Conservation (phyloP, 495 filamentous ascomycete species). For the Corynascus novoguineensis region DNA sequence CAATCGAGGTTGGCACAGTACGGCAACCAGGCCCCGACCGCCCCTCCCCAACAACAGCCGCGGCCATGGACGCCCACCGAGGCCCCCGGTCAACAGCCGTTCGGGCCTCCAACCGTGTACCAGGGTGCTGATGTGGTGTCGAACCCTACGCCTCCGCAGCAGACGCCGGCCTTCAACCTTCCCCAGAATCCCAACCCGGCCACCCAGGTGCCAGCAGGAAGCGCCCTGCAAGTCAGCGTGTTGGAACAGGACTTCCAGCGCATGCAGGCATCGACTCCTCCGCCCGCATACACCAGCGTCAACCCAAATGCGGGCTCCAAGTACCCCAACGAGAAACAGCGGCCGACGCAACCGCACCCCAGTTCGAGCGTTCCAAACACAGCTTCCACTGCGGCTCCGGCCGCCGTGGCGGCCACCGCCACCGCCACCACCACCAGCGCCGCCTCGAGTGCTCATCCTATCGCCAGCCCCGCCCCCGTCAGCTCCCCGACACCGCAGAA, state of each 20-base stretch:
- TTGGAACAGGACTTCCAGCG: conserved; percentile 84
- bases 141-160: conserved; percentile 31
- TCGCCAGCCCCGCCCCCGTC: conserved; percentile 1
- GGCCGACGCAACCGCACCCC: conserved; percentile 37
- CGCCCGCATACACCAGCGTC: conserved; percentile 86
- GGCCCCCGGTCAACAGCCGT: conserved; percentile 76
- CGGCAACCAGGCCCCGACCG: conserved; percentile 38
- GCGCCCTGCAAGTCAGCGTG: conserved; percentile 49
- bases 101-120: conserved; percentile 89
- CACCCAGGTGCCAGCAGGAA: conserved; percentile 20
- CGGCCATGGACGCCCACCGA: conserved; percentile 97
- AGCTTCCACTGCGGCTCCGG: conserved; percentile 11
- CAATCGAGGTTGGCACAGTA: conserved; percentile 73
- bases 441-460: conserved; percentile 8
- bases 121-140: conserved; percentile 63
- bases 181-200: conserved; percentile 30
- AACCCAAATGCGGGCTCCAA: conserved; percentile 45
- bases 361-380: conserved; percentile 33
- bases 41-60: conserved; percentile 44
- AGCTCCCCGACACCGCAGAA: conserved; percentile 17
- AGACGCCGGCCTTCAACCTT: conserved; percentile 28
- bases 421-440: no score
- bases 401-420: no score
- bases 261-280: conserved; percentile 80
- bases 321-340: conserved; percentile 77